Evolutionary conservation across 306 rosid genomes (phyloP).

Genomic region (Hippophae gyantsensis): DNA sequence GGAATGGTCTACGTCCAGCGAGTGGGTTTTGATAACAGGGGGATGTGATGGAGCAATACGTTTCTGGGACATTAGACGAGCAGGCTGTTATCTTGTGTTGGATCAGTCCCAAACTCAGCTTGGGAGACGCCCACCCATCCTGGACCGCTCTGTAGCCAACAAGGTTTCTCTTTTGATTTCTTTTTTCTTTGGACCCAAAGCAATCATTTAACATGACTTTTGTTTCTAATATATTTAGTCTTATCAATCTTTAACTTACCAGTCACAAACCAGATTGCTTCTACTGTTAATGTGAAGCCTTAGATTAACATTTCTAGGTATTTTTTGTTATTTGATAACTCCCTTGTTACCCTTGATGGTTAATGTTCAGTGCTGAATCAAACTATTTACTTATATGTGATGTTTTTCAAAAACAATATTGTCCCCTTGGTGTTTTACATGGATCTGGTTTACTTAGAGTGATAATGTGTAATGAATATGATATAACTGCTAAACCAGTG

Average conservation of each 20-base stretch:
- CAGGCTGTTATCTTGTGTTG: conserved; percentile 75
- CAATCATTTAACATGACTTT: background rate
- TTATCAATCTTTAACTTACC: too few relatives aligned
- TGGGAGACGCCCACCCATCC: conserved; percentile 76
- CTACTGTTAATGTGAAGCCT: too few relatives aligned
- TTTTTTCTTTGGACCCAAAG: too few relatives aligned
- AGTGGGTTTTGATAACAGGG: conserved; percentile 84
- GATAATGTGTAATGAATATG: background rate
- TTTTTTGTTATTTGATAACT: too few relatives aligned
- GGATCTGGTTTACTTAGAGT: background rate
- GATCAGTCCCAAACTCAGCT: conserved; percentile 87
- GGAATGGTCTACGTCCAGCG: conserved; percentile 88
- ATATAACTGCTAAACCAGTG: too few relatives aligned
- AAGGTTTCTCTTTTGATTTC: conserved; percentile 24
- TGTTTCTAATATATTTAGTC: too few relatives aligned
- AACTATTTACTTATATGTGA: background rate
- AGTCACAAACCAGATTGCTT: too few relatives aligned
- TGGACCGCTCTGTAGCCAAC: conserved; percentile 30
- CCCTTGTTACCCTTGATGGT: too few relatives aligned
- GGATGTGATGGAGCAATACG: conserved; percentile 98
- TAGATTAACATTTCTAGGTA: too few relatives aligned
- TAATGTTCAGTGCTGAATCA: too few relatives aligned
- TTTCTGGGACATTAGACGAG: conserved; percentile 94
- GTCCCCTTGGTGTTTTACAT: background rate
- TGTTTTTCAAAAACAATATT: background rate